These are phyloP conservation scores for Calonectria ilicicola DNA, from an alignment of 2,329 filamentous ascomycete genomes.

Conservation along the genomic window DNA sequence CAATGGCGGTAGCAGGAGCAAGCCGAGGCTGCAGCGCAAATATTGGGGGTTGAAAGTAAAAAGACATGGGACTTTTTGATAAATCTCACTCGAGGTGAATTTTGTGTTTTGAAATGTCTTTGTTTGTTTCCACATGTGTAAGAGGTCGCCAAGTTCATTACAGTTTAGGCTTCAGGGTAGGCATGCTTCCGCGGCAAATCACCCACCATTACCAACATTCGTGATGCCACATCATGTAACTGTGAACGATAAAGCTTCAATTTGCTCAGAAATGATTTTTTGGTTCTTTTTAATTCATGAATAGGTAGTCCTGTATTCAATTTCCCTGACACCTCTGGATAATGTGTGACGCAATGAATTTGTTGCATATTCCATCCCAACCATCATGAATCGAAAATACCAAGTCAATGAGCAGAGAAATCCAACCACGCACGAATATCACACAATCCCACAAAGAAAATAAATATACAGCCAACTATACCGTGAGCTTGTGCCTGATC, in stretches of 20 bases:
- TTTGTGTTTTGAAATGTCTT: not conserved
- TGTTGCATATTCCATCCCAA: too few species aligned
- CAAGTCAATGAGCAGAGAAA: too few species aligned
- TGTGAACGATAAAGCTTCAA: too few species aligned
- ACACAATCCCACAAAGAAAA: too few species aligned
- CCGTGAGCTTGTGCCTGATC: not conserved
- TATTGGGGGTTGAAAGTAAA: slow-evolving; percentile 41
- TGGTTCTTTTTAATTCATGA: too few species aligned
- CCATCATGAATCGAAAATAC: too few species aligned
- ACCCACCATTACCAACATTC: not conserved
- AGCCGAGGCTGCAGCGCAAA: slow-evolving; percentile 22
- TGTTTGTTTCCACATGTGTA: not conserved
- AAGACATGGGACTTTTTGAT: slow-evolving; percentile 34
- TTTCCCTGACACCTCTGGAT: too few species aligned
- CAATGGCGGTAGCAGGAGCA: not conserved
- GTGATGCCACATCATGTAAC: not conserved
- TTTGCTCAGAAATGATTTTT: too few species aligned
- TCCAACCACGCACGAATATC: too few species aligned
- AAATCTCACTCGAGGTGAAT: not conserved
- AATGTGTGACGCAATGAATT: too few species aligned
- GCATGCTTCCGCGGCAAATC: not conserved
- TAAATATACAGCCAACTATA: not conserved
- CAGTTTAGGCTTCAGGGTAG: not conserved
- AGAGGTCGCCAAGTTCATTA: not conserved
- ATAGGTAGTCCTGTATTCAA: too few species aligned